Base-by-base conservation (phyloP, 371 early-diverging fungal genomes). In the Apophysomyces sp. region DNA sequence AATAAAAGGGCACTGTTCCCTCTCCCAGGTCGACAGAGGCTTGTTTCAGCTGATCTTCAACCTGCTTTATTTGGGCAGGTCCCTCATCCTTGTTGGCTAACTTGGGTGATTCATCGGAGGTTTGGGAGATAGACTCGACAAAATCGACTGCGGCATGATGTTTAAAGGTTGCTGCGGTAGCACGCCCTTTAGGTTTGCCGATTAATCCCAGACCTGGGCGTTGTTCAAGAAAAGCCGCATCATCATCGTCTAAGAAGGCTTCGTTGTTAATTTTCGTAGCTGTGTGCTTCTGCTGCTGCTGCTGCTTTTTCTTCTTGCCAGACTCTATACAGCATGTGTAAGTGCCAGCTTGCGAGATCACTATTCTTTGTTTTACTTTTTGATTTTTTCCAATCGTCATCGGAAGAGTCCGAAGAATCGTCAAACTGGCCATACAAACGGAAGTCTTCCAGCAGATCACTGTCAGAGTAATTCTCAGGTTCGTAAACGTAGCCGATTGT, bases 401-500 rank as follows among this genome's bases (percentile, higher is more conserved):
- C 34, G 34, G 34, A 58, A 21, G 40, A 53, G 11, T 44, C 36
- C 16, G 30, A 18, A 12, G 66, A 49, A 49, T 52, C 55, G 55
- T 60, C 65, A 56, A 64, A 69, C 37, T 64, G 62, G 6, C 61
- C 69, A 61, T 52, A 64, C 5, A 64, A 52, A 11, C 40, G 62
- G 9, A 64, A 61, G 55, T 69, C 69, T 44, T 69, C 65, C 16
- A 39, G 36, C 0, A 52, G 26, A 60, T 60, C 61, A 52, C 36
- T 54, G 13, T 60, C 53, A 9, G 49, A 44, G 15, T 21, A 32
- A 15, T 31, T 30, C 5, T 27, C 31, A 21, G 55, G 52, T 55
- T 67, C 51, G 24, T 67, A 67, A 27, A 62, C 59, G 49, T 52
- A 52, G 15, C 55, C 62, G 30, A 37, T 32, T 9, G 36, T 9